These are phyloP conservation scores for Ophiognomonia clavigignenti-juglandacearum DNA, from an alignment of 2,329 filamentous ascomycete species.

Conservation along the genomic window DNA sequence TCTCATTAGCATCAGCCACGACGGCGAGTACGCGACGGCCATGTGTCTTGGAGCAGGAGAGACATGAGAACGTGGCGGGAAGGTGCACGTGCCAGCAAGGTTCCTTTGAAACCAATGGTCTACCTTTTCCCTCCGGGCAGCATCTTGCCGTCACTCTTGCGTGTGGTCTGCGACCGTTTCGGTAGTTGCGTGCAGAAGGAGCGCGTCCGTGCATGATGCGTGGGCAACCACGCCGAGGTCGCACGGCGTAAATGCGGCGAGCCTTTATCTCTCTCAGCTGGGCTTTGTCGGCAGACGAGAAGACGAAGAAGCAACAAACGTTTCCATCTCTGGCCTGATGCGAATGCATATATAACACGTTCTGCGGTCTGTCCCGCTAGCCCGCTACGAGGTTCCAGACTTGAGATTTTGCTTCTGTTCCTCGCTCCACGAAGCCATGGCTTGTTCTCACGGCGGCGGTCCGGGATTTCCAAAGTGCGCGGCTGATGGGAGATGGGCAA, in stretches of 20 bases:
- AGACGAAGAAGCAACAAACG: background rate
- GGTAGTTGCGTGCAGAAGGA: background rate
- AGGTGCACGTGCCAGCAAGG: too few relatives aligned
- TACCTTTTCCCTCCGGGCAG: too few relatives aligned
- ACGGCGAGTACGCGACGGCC: slow-evolving; percentile 74
- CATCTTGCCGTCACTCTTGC: too few relatives aligned
- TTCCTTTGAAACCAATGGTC: background rate
- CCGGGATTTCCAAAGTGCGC: too few relatives aligned
- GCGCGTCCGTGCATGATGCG: background rate
- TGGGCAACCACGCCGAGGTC: background rate
- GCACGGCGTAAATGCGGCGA: background rate
- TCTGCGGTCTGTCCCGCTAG: too few relatives aligned
- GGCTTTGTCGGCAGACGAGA: background rate
- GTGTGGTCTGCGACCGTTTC: background rate
- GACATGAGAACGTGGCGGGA: background rate
- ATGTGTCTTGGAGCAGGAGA: slow-evolving; percentile 48
- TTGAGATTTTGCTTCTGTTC: too few relatives aligned
- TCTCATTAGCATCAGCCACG: slow-evolving; percentile 79
- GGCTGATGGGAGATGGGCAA: too few relatives aligned
- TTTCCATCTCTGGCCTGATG: too few relatives aligned
- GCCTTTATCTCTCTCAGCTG: background rate
- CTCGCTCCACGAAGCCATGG: too few relatives aligned
- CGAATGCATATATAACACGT: too few relatives aligned
- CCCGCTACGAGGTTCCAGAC: too few relatives aligned
- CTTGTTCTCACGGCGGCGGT: too few relatives aligned